phyloP scores from a whole-genome alignment of 768 basidiomycete species.

The Trametes cingulata region DNA sequence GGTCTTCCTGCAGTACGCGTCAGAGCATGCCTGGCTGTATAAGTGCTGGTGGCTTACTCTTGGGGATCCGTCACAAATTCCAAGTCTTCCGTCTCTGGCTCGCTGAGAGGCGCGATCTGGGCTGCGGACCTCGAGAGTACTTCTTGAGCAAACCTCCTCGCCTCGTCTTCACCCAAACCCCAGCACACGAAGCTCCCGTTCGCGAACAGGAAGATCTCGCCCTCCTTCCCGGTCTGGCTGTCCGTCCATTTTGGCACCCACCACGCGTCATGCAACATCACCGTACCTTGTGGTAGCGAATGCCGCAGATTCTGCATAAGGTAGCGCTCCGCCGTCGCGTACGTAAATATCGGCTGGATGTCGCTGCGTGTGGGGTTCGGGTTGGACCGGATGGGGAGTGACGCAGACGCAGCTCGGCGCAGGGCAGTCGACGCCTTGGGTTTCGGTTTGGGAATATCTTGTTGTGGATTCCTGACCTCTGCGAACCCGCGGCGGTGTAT shows the following conservation, averaged over 20 bases:
- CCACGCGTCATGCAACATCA: slow-evolving; percentile 72
- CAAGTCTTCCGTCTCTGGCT: slow-evolving; percentile 84
- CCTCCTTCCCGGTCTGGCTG: slow-evolving; percentile 52
- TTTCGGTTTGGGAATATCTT: slow-evolving; percentile 42
- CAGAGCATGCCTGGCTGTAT: slow-evolving; percentile 1
- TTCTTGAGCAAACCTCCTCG: slow-evolving; percentile 62
- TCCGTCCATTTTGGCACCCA: slow-evolving; percentile 70
- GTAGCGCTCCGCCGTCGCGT: slow-evolving; percentile 86
- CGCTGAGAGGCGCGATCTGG: slow-evolving; percentile 63
- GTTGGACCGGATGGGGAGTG: slow-evolving; percentile 81
- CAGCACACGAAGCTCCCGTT: slow-evolving; percentile 91
- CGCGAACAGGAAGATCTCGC: slow-evolving; percentile 86
- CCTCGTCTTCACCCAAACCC: slow-evolving; percentile 80
- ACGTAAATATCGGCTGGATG: slow-evolving; percentile 78
- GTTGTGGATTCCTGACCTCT: background rate
- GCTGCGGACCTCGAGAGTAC: slow-evolving; percentile 57
- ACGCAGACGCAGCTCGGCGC: slow-evolving; percentile 81
- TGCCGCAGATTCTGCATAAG: slow-evolving; percentile 60
- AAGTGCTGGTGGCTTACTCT: slow-evolving; percentile 56
- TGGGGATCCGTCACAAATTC: slow-evolving; percentile 91
- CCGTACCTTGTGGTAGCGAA: slow-evolving; percentile 54
- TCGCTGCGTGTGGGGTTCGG: slow-evolving; percentile 83
- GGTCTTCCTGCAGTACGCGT: slow-evolving; percentile 59
- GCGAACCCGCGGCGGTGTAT: background rate
- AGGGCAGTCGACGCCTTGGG: slow-evolving; percentile 83